These are phyloP conservation scores for Bigelowiella natans DNA, from an alignment of 78 protist genomes.

Conservation along the genomic window DNA sequence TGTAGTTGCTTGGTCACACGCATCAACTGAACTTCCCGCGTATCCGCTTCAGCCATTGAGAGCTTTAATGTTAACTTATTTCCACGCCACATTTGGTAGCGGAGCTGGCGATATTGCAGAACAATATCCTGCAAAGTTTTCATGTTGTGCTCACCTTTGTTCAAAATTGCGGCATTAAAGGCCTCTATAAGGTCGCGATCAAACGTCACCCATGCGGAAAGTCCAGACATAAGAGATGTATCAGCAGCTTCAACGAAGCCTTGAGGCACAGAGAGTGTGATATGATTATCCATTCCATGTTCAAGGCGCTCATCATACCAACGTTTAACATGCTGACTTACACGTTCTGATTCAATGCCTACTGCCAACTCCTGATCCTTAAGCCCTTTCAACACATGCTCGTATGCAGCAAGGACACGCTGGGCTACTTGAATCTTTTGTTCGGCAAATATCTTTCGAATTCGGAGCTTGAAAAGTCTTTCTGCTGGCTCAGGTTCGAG, in stretches of 20 bases:
- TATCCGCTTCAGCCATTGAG: background rate
- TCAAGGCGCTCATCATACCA: no score
- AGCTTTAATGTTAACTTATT: background rate
- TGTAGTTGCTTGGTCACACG: background rate
- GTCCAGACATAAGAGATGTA: background rate
- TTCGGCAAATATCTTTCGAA: background rate
- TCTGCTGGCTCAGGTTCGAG: no score
- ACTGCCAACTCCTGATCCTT: no score
- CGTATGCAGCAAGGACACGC: background rate
- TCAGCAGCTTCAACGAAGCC: background rate
- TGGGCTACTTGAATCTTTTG: background rate
- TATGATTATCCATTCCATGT: background rate
- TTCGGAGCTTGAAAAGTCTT: no score
- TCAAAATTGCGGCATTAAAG: background rate
- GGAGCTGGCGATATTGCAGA: background rate
- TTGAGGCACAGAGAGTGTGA: background rate
- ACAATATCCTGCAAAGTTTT: background rate
- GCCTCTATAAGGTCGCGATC: background rate
- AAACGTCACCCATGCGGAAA: background rate
- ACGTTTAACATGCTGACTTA: no score
- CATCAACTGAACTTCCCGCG: background rate
- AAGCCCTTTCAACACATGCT: no score
- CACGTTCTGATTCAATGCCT: no score
- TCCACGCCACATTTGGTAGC: background rate
- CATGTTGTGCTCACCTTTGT: background rate